Conservation (phyloP, 2,329 filamentous ascomycete genomes). For the Alternaria sp. region DNA sequence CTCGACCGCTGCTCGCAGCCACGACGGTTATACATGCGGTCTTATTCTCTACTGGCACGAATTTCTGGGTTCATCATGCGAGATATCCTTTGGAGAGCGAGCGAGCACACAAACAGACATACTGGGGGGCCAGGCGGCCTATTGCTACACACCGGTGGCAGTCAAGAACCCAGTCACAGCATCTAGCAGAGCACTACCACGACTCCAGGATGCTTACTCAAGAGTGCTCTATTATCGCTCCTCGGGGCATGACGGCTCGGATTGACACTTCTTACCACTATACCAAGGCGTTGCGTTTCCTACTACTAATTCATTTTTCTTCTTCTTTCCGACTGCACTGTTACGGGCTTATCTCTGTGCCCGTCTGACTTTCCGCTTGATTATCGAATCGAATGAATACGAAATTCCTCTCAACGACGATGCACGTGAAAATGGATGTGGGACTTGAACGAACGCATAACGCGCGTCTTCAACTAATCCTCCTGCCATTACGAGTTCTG, state of each 20-base stretch:
- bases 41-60: constrained; percentile 6
- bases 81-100: constrained; percentile 15
- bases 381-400: not conserved
- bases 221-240: not conserved
- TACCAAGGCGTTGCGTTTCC: constrained; percentile 7
- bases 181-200: not conserved
- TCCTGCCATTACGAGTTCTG: not conserved
- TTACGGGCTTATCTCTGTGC: not conserved
- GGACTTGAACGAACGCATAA: not conserved
- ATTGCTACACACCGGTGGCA: not conserved
- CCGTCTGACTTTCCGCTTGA: not conserved
- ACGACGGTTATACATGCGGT: constrained; percentile 2
- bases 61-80: constrained; percentile 15
- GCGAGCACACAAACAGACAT: not conserved
- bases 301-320: constrained; percentile 2
- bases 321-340: not conserved
- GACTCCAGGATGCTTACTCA: not conserved
- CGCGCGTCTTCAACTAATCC: not conserved
- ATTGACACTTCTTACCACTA: not conserved
- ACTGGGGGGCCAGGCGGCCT: not conserved
- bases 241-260: not conserved
- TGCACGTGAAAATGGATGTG: not conserved
- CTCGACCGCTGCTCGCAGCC: constrained; percentile 18
- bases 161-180: not conserved
- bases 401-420: not conserved